Evolutionary conservation across 2,329 filamentous ascomycete species (phyloP).

Genomic region (Ophiostoma sp.): DNA sequence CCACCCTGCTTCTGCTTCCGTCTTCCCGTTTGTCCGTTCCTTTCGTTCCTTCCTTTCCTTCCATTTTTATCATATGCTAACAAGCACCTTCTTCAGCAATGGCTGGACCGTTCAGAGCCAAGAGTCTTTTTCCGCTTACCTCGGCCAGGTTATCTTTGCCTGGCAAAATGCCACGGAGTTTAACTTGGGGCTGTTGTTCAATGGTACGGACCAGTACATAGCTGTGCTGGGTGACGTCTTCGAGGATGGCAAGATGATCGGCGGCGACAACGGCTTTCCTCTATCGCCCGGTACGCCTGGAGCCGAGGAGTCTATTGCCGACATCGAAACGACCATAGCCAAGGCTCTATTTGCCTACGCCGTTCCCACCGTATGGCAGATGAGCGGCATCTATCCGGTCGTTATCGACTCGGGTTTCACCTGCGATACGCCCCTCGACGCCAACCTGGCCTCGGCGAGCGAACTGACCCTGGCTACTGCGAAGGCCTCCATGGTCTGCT

Average conservation of each 20-base stretch:
- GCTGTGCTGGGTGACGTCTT: background rate
- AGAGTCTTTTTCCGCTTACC: background rate
- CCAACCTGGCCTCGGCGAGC: no score
- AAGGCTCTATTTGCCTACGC: background rate
- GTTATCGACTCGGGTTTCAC: background rate
- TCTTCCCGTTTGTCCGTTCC: no score
- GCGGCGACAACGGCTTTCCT: no score
- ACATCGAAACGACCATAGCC: background rate
- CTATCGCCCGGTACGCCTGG: no score
- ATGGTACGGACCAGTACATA: background rate
- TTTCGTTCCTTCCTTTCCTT: no score
- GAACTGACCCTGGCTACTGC: no score
- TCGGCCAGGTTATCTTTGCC: background rate
- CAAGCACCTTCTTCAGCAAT: no score
- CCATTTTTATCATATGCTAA: no score
- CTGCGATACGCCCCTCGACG: background rate
- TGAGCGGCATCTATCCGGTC: background rate
- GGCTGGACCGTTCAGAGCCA: no score
- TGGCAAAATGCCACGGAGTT: background rate
- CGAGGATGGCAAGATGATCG: background rate
- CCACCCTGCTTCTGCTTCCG: no score
- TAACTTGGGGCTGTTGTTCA: background rate
- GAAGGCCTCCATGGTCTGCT: background rate
- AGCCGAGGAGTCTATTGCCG: no score
- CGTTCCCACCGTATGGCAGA: slow-evolving; percentile 3